These are phyloP conservation scores for Coprinopsis sp. DNA, from an alignment of 768 basidiomycete species.

Conservation along the genomic window DNA sequence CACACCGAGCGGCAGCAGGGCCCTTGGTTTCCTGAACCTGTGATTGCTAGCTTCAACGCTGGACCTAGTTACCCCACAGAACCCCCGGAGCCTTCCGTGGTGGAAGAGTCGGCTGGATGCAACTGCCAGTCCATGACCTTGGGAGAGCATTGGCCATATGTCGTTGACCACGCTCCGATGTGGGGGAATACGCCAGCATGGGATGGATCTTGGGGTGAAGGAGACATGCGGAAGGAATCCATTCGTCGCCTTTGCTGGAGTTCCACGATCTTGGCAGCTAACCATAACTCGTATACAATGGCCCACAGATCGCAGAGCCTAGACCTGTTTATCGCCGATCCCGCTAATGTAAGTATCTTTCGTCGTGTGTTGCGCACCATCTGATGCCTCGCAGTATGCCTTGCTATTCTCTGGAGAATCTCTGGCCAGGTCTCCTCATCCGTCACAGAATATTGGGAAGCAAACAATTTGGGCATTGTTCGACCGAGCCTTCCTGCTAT, in stretches of 20 bases:
- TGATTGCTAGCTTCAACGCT: no score
- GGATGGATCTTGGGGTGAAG: constrained; percentile 52
- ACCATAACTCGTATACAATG: constrained; percentile 56
- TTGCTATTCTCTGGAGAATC: constrained; percentile 77
- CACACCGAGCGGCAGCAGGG: background rate
- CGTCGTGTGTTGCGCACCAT: background rate
- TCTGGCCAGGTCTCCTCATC: constrained; percentile 31
- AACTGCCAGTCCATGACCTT: constrained; percentile 49
- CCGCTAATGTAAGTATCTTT: constrained; percentile 52
- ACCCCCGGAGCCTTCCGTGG: no score
- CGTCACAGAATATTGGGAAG: constrained; percentile 38
- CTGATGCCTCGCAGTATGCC: constrained; percentile 43
- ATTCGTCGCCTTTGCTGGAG: constrained; percentile 75
- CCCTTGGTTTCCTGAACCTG: constrained; percentile 19
- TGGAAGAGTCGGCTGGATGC: constrained; percentile 31
- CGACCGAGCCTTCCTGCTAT: constrained; percentile 63
- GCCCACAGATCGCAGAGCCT: constrained; percentile 35
- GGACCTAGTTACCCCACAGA: no score
- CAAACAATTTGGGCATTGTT: constrained; percentile 75
- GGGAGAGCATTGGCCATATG: constrained; percentile 44
- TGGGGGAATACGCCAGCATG: constrained; percentile 67
- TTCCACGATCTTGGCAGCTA: constrained; percentile 57
- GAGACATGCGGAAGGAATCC: constrained; percentile 65
- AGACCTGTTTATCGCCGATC: constrained; percentile 56
- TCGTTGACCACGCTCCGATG: constrained; percentile 49